phyloP scores from a whole-genome alignment of 75 land plant species.

The Cryptomeria japonica region DNA sequence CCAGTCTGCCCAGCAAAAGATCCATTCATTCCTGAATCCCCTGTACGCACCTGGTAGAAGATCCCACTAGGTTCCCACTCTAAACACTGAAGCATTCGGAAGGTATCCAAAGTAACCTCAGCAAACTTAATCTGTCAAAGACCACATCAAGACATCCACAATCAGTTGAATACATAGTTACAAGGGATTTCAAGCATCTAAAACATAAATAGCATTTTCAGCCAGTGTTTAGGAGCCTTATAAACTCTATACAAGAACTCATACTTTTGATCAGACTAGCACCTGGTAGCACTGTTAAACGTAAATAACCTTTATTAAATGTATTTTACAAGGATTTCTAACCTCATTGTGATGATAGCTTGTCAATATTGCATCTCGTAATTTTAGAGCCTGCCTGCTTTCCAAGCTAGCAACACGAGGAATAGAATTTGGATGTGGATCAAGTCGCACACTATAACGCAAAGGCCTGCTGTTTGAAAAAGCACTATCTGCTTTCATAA shows the following conservation, averaged over 20 bases:
- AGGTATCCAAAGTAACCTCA: constrained; percentile 88
- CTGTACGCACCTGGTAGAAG: constrained; percentile 43
- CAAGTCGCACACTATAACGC: constrained; percentile 73
- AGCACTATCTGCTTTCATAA: constrained; percentile 80
- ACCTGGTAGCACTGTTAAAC: background rate
- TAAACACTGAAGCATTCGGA: constrained; percentile 93
- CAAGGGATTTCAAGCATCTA: background rate
- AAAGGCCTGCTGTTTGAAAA: constrained; percentile 83
- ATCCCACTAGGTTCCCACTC: constrained; percentile 99
- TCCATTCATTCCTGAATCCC: constrained; percentile 50
- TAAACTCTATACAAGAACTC: background rate
- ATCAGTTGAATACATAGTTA: background rate
- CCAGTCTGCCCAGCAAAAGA: constrained; percentile 48
- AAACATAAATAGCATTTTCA: background rate
- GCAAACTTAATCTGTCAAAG: constrained; percentile 83
- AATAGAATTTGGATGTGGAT: constrained; percentile 60
- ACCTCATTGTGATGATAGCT: constrained; percentile 97
- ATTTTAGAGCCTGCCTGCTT: constrained; percentile 37
- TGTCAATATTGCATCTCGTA: constrained; percentile 73
- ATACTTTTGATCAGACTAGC: background rate
- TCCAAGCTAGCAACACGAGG: constrained; percentile 28
- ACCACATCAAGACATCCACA: constrained; percentile 1
- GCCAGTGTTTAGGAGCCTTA: background rate
- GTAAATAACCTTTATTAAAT: background rate
- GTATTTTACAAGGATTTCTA: background rate